phyloP scores from a whole-genome alignment of 2,329 filamentous ascomycete species.

The Verticillium dahliae region DNA sequence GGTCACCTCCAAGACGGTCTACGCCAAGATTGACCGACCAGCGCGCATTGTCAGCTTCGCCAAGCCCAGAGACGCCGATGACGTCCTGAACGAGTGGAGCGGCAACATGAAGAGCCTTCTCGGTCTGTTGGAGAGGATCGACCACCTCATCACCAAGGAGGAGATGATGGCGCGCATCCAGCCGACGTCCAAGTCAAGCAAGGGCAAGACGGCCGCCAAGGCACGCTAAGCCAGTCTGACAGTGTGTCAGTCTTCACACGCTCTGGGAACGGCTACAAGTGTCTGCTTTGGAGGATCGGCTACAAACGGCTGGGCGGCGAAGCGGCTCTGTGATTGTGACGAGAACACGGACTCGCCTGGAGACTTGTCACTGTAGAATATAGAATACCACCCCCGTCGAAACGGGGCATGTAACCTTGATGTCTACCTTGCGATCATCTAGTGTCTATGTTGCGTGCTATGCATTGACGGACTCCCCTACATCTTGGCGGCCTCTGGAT shows the following conservation, averaged over 20 bases:
- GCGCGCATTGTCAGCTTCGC: conserved; percentile 90
- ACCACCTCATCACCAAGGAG: conserved; percentile 98
- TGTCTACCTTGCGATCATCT: conserved; percentile 4
- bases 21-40: conserved; percentile 93
- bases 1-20: conserved; percentile 95
- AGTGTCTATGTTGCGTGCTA: not conserved
- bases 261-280: not conserved
- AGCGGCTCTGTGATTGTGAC: not conserved
- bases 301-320: not conserved
- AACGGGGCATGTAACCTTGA: conserved; percentile 6
- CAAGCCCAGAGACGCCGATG: conserved; percentile 89
- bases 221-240: conserved; percentile 6
- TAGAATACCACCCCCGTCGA: conserved; percentile 2
- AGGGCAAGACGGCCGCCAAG: conserved; percentile 30
- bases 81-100: conserved; percentile 97
- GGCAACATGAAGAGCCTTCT: conserved; percentile 94
- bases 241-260: not conserved
- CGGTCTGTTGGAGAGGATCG: conserved; percentile 80
- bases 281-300: not conserved
- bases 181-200: conserved; percentile 37
- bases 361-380: conserved; percentile 11
- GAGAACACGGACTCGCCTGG: not conserved
- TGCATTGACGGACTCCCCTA: conserved; percentile 8
- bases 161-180: conserved; percentile 99
- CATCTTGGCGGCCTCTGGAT: conserved; percentile 14